These are phyloP conservation scores for Pseudonectria foliicola DNA, from an alignment of 2,329 filamentous ascomycete species.

Conservation along the genomic window DNA sequence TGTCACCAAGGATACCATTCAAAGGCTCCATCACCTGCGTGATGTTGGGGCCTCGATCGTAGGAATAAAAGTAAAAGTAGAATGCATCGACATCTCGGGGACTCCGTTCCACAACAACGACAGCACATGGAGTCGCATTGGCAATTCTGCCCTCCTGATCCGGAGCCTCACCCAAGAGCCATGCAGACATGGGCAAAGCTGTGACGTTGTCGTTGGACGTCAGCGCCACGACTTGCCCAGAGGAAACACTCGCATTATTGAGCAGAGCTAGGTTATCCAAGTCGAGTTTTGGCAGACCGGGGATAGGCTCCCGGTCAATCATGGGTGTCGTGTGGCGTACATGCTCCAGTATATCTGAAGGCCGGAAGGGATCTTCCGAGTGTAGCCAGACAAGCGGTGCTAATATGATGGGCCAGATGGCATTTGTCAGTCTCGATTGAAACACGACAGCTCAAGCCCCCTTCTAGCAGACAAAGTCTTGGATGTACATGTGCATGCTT, in stretches of 20 bases:
- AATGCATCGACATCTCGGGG: constrained; percentile 19
- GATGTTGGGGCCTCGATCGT: constrained; percentile 23
- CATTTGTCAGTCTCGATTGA: too few species aligned
- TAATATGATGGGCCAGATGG: too few species aligned
- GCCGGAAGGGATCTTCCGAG: constrained; percentile 24
- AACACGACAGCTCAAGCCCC: too few species aligned
- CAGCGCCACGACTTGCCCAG: constrained; percentile 14
- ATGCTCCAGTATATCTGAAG: constrained; percentile 23
- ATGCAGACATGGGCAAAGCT: constrained; percentile 17
- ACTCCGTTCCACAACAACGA: constrained; percentile 18
- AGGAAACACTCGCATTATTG: too few species aligned
- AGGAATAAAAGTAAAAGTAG: constrained; percentile 29
- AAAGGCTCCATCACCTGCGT: constrained; percentile 26
- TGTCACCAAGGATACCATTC: constrained; percentile 11
- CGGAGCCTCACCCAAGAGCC: constrained; percentile 19
- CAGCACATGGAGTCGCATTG: constrained; percentile 22
- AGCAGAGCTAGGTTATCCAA: constrained; percentile 23
- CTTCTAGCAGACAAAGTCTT: too few species aligned
- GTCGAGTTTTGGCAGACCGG: constrained; percentile 12
- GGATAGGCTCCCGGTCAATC: constrained; percentile 10
- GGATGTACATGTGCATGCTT: too few species aligned
- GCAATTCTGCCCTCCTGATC: constrained; percentile 14
- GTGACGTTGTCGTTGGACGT: constrained; percentile 20
- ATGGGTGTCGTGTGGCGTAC: constrained; percentile 22
- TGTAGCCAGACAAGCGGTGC: constrained; percentile 27